Base-by-base conservation (phyloP, 2,329 filamentous ascomycete species). In the Cryphonectria parasitica region DNA sequence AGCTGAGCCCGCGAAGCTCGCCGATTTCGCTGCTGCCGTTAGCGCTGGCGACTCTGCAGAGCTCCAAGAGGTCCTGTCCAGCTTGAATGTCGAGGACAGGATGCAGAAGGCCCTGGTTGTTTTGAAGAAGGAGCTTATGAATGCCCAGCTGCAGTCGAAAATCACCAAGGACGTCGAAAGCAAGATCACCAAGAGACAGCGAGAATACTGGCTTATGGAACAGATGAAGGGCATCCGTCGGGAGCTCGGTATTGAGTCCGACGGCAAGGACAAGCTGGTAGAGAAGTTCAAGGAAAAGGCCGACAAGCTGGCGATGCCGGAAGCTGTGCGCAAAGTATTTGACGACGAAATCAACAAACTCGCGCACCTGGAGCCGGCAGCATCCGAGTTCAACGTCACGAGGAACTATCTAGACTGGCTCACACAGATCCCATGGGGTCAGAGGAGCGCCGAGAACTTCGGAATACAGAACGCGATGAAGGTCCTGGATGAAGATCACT, bases 161-260 rank as follows among this genome's bases (percentile, higher is more conserved):
- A 98, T 99, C 71, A 94, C 92, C 71, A 98, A 98, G 82, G 96
- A 99, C 78, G 97, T 99, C 25, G 96, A 98, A 80, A 94, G 89
- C 78, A 98, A 97, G 82, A 98, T 99, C 68, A 95, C 95, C 76
- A 98, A 99, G 83, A 91, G 95, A 41, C 96, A 99, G 80, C 90
- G 96, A 67, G 96, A 99, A 79, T 99, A 98, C 83, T 98, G 94
- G 93, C 85, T 99, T 63, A 97, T 97, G 94, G 96, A 99, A 82
- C 97, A 99, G 80, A 97, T 99, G 95, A 98, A 98, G 85, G 96
- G 95, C 36, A 99, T 99, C 78, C 92, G 94, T 71, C 89, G 96
- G 71, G 96, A 99, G 81, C 89, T 99, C 64, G 96, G 97, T 31
- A 93, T 99, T 67, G 97, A 99, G 80, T 97, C 94, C 7, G 96